Conservation (phyloP, 495 filamentous ascomycete genomes). For the Aspergillus baeticus region DNA sequence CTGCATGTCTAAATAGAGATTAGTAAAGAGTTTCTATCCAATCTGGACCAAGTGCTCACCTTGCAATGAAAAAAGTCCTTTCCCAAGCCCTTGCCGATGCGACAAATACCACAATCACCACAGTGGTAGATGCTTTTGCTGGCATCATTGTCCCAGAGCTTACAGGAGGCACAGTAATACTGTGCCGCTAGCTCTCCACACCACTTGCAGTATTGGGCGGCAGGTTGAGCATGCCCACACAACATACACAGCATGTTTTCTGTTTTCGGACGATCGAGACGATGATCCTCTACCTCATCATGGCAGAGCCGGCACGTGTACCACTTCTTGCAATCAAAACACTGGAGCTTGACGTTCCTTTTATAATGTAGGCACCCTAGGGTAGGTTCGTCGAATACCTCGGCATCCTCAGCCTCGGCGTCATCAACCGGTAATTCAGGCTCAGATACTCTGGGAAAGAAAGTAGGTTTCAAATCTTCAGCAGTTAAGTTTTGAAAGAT, state of each 20-base stretch:
- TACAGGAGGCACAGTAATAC: slow-evolving; percentile 87
- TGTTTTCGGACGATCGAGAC: slow-evolving; percentile 75
- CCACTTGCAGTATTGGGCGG: slow-evolving; percentile 68
- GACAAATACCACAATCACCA: slow-evolving; percentile 92
- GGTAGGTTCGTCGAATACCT: slow-evolving; percentile 39
- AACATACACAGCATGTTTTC: slow-evolving; percentile 98
- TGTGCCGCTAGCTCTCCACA: slow-evolving; percentile 88
- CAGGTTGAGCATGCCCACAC: slow-evolving; percentile 82
- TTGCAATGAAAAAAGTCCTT: slow-evolving; percentile 99
- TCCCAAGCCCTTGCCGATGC: slow-evolving; percentile 85
- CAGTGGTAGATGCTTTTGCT: slow-evolving; percentile 96
- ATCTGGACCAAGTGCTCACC: slow-evolving; percentile 47
- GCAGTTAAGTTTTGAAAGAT: slow-evolving; percentile 67
- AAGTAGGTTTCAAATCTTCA: slow-evolving; percentile 72
- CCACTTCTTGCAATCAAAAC: slow-evolving; percentile 84
- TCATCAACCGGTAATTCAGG: slow-evolving; percentile 40
- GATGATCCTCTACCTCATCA: slow-evolving; percentile 81
- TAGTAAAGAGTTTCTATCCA: slow-evolving; percentile 5
- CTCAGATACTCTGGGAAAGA: slow-evolving; percentile 52
- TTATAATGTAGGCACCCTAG: slow-evolving; percentile 92
- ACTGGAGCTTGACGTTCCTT: slow-evolving; percentile 94
- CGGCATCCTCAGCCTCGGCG: slow-evolving; percentile 42
- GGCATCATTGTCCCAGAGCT: slow-evolving; percentile 93
- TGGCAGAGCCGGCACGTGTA: slow-evolving; percentile 96
- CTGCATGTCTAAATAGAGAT: slow-evolving; percentile 68